Conservation (phyloP, 768 basidiomycete genomes). For the Boletellus ananas region DNA sequence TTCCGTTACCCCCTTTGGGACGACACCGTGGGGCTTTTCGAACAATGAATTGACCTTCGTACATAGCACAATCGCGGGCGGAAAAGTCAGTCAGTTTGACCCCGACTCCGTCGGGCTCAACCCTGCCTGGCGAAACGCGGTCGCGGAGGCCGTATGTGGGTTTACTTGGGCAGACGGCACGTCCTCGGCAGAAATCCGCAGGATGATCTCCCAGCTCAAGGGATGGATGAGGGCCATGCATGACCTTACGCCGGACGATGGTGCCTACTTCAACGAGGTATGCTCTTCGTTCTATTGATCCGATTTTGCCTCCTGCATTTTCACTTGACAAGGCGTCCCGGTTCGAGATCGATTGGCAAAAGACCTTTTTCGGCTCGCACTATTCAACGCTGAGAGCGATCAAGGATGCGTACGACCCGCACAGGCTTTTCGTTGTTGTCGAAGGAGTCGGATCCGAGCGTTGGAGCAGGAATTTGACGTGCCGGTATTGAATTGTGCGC, state of each 20-base stretch:
- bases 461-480: no score
- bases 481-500: not conserved
- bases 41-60: no score
- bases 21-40: no score
- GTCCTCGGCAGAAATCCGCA: constrained; percentile 9
- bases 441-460: no score
- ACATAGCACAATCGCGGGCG: constrained; percentile 44
- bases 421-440: no score
- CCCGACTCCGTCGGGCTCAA: constrained; percentile 41
- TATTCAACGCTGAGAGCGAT: no score
- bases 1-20: no score
- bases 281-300: no score
- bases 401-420: not conserved
- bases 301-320: no score
- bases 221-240: constrained; percentile 7
- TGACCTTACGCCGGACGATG: constrained; percentile 32
- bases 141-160: constrained; percentile 12
- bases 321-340: no score
- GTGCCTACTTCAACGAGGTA: constrained; percentile 50
- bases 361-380: no score
- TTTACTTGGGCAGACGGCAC: constrained; percentile 21
- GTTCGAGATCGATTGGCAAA: no score
- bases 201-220: constrained; percentile 5
- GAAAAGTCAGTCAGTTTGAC: constrained; percentile 35
- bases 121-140: constrained; percentile 46